Percentiles rank a stretch among this genome's conserved stretches.
Evolutionary conservation across 2,329 filamentous ascomycete species (phyloP).

Genomic region (Cytospora leucostoma): DNA sequence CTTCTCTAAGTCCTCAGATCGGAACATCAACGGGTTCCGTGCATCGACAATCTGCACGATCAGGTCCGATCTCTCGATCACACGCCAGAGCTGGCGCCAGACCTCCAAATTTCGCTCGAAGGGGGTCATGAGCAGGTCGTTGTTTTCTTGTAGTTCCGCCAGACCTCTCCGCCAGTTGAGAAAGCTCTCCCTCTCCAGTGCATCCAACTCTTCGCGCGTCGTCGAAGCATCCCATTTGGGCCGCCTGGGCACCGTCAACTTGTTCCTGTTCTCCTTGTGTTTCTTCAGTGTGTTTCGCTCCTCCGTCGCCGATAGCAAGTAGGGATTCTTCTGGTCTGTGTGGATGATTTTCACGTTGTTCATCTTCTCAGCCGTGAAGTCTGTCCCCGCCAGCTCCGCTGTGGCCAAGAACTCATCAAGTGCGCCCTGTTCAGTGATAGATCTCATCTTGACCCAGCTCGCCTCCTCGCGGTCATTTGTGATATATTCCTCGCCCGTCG

Average conservation of each 20-base stretch:
- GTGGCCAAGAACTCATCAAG: conserved; percentile 96
- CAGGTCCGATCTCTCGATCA: conserved; percentile 93
- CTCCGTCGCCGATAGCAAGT: conserved; percentile 80
- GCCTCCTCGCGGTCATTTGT: conserved; percentile 90
- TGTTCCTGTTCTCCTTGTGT: conserved; percentile 76
- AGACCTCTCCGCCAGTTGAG: conserved; percentile 87
- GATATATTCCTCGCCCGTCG: conserved; percentile 86
- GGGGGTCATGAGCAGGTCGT: conserved; percentile 94
- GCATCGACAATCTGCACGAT: conserved; percentile 99
- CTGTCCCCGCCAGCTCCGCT: conserved; percentile 94
- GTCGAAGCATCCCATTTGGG: conserved; percentile 87
- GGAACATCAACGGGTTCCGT: conserved; percentile 88
- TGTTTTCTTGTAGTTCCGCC: conserved; percentile 89
- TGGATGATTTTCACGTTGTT: conserved; percentile 99
- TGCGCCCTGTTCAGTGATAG: conserved; percentile 93
- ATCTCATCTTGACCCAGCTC: conserved; percentile 98
- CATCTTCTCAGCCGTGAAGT: conserved; percentile 98
- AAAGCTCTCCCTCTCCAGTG: conserved; percentile 75
- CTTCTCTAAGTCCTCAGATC: conserved; percentile 86
- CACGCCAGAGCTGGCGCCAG: conserved; percentile 96
- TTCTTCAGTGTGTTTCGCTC: conserved; percentile 77
- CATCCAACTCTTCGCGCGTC: conserved; percentile 79
- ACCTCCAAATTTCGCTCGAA: conserved; percentile 98
- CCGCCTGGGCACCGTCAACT: conserved; percentile 84
- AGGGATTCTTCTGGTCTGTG: conserved; percentile 93